Percentiles rank a stretch among this genome's conserved stretches.
Conservation (phyloP, 768 basidiomycete species). For the Termitomyces sp. region DNA sequence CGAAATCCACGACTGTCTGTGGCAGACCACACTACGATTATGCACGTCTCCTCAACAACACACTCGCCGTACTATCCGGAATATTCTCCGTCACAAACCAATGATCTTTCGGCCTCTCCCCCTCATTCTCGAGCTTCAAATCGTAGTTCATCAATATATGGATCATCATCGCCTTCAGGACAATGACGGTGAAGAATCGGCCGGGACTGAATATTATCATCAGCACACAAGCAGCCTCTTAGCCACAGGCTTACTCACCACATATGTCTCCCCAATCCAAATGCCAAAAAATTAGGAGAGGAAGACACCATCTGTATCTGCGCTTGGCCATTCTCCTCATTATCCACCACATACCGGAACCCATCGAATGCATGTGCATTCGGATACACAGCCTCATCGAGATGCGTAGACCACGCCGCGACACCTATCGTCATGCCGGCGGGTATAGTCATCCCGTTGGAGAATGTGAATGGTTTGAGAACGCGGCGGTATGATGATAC, state of each 20-base stretch:
- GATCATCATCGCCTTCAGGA: slow-evolving; percentile 35
- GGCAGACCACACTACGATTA: background rate
- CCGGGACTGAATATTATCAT: slow-evolving; percentile 29
- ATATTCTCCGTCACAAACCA: slow-evolving; percentile 11
- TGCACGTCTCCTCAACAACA: slow-evolving; percentile 11
- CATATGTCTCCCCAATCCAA: slow-evolving; percentile 29
- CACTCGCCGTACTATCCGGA: slow-evolving; percentile 11
- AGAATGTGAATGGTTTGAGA: slow-evolving; percentile 22
- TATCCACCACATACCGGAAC: slow-evolving; percentile 36
- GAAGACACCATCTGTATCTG: slow-evolving; percentile 31
- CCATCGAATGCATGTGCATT: slow-evolving; percentile 37
- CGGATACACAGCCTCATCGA: slow-evolving; percentile 6
- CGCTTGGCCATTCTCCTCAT: slow-evolving; percentile 15
- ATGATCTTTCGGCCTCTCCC: slow-evolving; percentile 4
- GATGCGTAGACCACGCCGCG: slow-evolving; percentile 8
- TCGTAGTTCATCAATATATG: slow-evolving; percentile 37
- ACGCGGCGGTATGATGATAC: slow-evolving; percentile 19
- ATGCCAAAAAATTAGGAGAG: slow-evolving; percentile 26
- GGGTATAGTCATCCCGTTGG: slow-evolving; percentile 22
- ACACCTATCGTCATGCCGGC: slow-evolving; percentile 20
- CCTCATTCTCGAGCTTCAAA: slow-evolving; percentile 22
- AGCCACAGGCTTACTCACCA: slow-evolving; percentile 14
- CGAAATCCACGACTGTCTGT: background rate
- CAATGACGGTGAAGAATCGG: slow-evolving; percentile 37
- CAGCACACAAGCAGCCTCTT: background rate